phyloP scores from a whole-genome alignment of 1,139 yeast genomes.

The Blastobotrys indianensis region DNA sequence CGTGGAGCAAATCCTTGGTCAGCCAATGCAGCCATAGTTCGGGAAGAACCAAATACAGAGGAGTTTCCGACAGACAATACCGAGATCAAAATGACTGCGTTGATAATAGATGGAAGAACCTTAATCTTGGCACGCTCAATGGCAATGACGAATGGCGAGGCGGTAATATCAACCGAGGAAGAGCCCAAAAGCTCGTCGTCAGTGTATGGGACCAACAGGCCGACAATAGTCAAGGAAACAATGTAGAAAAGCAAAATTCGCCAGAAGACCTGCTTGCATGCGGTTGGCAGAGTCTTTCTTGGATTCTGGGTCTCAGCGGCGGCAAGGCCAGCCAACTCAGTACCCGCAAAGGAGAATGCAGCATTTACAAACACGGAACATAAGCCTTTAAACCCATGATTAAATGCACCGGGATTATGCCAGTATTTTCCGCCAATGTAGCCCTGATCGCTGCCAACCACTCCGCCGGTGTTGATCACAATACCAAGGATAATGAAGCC shows the following conservation, averaged over 20 bases:
- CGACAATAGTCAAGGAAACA: conserved; percentile 52
- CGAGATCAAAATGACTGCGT: conserved; percentile 64
- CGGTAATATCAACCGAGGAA: conserved; percentile 46
- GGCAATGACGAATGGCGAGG: conserved; percentile 73
- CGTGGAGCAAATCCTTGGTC: conserved; percentile 78
- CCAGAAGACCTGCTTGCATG: conserved; percentile 70
- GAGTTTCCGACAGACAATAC: conserved; percentile 72
- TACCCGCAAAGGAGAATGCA: conserved; percentile 82
- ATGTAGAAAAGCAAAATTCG: conserved; percentile 62
- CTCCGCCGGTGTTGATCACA: conserved; percentile 62
- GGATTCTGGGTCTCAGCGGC: conserved; percentile 83
- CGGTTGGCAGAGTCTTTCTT: conserved; percentile 57
- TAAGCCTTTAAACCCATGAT: conserved; percentile 69
- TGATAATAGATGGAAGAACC: conserved; percentile 65
- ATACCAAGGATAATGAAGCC: conserved; percentile 63
- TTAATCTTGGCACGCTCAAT: conserved; percentile 50
- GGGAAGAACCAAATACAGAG: conserved; percentile 69
- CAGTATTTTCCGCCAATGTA: conserved; percentile 60
- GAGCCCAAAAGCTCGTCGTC: conserved; percentile 43
- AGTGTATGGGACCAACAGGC: conserved; percentile 58
- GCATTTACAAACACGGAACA: conserved; percentile 79
- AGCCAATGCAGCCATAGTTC: conserved; percentile 77
- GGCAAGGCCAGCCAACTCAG: conserved; percentile 76
- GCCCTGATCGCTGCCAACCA: conserved; percentile 47
- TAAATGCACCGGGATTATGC: conserved; percentile 59